phyloP scores from a whole-genome alignment of 768 basidiomycete genomes.

The Suillus paluster region DNA sequence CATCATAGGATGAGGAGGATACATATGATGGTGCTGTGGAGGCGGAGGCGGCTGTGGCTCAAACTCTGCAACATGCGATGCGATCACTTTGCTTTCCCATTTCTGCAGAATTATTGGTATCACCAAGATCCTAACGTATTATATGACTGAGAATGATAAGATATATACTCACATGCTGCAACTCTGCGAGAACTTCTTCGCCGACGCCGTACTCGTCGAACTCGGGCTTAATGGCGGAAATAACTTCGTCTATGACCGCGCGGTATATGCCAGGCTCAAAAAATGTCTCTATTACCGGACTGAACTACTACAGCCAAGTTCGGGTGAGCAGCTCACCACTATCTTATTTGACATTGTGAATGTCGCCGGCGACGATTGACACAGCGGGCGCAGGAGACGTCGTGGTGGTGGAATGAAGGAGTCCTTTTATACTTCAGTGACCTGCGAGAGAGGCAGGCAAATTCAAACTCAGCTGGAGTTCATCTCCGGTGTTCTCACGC shows the following conservation, averaged over 20 bases:
- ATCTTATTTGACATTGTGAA: conserved; percentile 93
- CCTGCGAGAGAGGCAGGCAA: conserved; percentile 40
- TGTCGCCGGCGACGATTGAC: conserved; percentile 30
- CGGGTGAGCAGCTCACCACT: conserved; percentile 89
- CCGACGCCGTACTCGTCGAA: conserved; percentile 97
- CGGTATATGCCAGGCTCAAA: conserved; percentile 92
- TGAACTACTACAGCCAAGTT: conserved; percentile 60
- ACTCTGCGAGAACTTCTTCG: conserved; percentile 85
- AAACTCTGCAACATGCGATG: conserved; percentile 95
- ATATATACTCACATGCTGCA: conserved; percentile 77
- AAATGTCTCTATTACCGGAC: conserved; percentile 53
- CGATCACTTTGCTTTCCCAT: conserved; percentile 95
- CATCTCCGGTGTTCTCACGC: conserved; percentile 44
- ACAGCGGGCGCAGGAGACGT: conserved; percentile 36
- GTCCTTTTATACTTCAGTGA: conserved; percentile 47
- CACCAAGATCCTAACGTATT: conserved; percentile 1
- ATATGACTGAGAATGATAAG: conserved; percentile 19
- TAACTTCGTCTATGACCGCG: conserved; percentile 95
- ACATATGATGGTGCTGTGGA: conserved; percentile 52
- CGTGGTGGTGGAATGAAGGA: conserved; percentile 36
- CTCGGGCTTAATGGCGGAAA: conserved; percentile 83
- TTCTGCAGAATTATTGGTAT: conserved; percentile 55
- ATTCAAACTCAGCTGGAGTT: conserved; percentile 47
- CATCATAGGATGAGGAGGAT: conserved; percentile 67
- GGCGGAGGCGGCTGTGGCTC: conserved; percentile 59